Evolutionary conservation across 2,329 filamentous ascomycete genomes (phyloP).

Genomic region (Fusarium robinianum): DNA sequence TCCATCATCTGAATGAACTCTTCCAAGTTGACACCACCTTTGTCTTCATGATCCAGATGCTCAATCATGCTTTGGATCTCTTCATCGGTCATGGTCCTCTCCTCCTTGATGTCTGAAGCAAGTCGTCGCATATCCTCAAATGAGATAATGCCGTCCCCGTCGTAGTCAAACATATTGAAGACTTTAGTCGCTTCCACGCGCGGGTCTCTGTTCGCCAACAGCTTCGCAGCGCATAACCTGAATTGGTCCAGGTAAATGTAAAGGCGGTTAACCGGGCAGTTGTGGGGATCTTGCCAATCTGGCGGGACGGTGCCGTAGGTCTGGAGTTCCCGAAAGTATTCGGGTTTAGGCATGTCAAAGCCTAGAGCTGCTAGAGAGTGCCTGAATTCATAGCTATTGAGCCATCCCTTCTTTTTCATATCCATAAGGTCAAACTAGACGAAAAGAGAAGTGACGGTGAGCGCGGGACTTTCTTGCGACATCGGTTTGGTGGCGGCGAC

Average conservation of each 20-base stretch:
- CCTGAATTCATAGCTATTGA: conserved; percentile 98
- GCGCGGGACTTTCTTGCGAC: conserved; percentile 8
- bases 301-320: conserved; percentile 76
- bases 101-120: conserved; percentile 86
- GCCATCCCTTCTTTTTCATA: conserved; percentile 88
- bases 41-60: conserved; percentile 93
- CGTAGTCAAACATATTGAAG: conserved; percentile 91
- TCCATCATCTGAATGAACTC: conserved; percentile 70
- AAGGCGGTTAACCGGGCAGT: conserved; percentile 50
- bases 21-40: conserved; percentile 74
- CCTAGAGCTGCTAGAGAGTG: conserved; percentile 95
- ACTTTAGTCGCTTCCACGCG: conserved; percentile 89
- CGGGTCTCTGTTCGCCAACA: conserved; percentile 82
- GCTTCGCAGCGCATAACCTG: conserved; percentile 73
- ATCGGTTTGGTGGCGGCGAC: conserved; percentile 40
- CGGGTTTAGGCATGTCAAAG: conserved; percentile 85
- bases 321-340: conserved; percentile 80
- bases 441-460: conserved; percentile 17
- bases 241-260: conserved; percentile 61
- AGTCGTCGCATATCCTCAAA: conserved; percentile 86
- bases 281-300: conserved; percentile 55
- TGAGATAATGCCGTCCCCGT: conserved; percentile 88
- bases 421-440: conserved; percentile 92
- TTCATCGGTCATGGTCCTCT: conserved; percentile 79
- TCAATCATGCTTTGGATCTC: conserved; percentile 97